Conservation (phyloP, 208 protist species). For the Porcisia hertigi region DNA sequence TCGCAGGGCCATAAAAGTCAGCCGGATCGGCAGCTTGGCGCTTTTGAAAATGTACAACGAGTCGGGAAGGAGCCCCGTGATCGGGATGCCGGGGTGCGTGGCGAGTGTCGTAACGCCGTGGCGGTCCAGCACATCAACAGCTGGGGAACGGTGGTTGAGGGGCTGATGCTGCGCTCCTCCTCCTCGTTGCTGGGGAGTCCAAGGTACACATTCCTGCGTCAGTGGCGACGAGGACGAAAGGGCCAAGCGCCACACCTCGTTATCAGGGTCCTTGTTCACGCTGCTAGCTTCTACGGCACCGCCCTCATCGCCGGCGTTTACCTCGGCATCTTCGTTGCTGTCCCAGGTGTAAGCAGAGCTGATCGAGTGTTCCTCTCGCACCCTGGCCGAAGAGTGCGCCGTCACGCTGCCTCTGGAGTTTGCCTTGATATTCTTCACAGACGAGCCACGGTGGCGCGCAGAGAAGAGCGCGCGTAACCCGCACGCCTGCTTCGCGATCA, state of each 20-base stretch:
- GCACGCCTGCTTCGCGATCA: conserved; percentile 55
- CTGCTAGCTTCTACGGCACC: background rate
- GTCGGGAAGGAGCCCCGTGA: conserved; percentile 40
- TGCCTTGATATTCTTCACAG: background rate
- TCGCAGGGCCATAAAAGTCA: conserved; percentile 40
- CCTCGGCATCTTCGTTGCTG: background rate
- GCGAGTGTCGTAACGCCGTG: conserved; percentile 55
- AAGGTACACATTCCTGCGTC: background rate
- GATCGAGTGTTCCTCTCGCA: conserved; percentile 9
- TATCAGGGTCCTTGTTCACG: background rate
- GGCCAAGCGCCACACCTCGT: background rate
- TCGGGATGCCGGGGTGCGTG: conserved; percentile 55
- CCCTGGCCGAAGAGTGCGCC: background rate
- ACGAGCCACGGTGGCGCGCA: conserved; percentile 6
- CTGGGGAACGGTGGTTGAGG: background rate
- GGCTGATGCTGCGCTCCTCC: background rate
- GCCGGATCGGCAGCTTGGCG: conserved; percentile 73
- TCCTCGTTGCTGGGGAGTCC: background rate
- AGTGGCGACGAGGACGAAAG: background rate
- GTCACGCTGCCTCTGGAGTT: conserved; percentile 8
- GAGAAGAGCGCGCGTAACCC: conserved; percentile 60
- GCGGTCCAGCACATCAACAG: conserved; percentile 23
- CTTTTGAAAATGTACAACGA: conserved; percentile 86
- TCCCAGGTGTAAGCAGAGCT: background rate
- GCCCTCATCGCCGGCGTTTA: background rate